Conservation (phyloP, 805 yeast species). For the Cyberlindnera misumaiensis region DNA sequence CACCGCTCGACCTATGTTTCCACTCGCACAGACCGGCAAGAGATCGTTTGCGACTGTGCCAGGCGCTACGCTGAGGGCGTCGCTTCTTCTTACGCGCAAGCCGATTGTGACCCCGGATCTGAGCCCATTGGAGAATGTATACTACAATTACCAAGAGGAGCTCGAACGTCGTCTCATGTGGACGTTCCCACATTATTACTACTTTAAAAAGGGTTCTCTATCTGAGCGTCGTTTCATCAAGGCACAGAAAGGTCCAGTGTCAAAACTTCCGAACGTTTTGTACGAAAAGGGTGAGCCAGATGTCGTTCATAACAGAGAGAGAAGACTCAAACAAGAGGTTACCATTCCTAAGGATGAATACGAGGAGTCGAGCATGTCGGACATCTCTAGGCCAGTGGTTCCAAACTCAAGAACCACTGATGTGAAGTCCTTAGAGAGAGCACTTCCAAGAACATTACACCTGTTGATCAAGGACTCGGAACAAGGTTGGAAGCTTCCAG, state of each 20-base stretch:
- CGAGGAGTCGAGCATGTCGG: conserved; percentile 38
- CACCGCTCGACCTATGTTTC: background rate
- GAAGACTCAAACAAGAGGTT: conserved; percentile 73
- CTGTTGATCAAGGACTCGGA: conserved; percentile 48
- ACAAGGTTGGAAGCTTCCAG: conserved; percentile 72
- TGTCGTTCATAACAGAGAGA: conserved; percentile 80
- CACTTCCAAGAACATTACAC: conserved; percentile 73
- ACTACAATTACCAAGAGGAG: conserved; percentile 78
- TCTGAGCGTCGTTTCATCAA: conserved; percentile 75
- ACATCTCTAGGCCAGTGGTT: conserved; percentile 59
- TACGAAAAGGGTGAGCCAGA: conserved; percentile 84
- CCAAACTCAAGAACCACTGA: conserved; percentile 68
- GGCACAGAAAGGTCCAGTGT: conserved; percentile 70
- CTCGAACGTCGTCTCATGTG: conserved; percentile 89
- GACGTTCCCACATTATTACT: conserved; percentile 94
- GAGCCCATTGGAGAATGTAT: conserved; percentile 63
- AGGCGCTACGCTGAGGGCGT: conserved; percentile 29
- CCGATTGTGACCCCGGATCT: conserved; percentile 82
- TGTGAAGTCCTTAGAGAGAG: conserved; percentile 70
- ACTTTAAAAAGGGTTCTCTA: conserved; percentile 83
- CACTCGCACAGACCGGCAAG: conserved; percentile 1
- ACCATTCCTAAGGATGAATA: conserved; percentile 54
- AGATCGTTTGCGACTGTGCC: conserved; percentile 19
- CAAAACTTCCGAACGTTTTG: conserved; percentile 67
- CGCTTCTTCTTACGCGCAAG: conserved; percentile 65